Evolutionary conservation across 306 rosid species (phyloP), one percentile per base, ranked within the genome.

Genomic region (Heteromeles arbutifolia): DNA sequence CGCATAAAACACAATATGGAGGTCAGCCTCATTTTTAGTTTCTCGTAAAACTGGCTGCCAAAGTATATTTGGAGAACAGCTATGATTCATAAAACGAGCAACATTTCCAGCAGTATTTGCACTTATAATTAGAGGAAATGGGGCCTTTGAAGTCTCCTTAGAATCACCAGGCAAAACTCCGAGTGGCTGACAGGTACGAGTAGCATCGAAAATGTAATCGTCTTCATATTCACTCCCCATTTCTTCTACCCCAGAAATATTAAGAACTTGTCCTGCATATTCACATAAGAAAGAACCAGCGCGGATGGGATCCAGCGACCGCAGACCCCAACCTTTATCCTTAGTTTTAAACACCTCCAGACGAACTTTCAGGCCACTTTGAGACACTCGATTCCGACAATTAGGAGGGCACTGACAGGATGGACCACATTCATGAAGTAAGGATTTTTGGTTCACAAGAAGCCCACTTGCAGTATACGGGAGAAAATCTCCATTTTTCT

Each of bases 281-380:
- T 93, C 96, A 76, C 98, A 89, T 78, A 93, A 81, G 71, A 86
- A 93, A 39, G 92, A 67, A 65, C 97, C 98, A 4, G 98, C 96
- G 43, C 96, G 96, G 78, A 93, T 91, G 63, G 98, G 86, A 77
- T 93, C 98, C 97, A 92, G 90, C 1, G 97, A 88, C 87, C 98
- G 88, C 62, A 93, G 86, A 72, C 97, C 98, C 98, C 98, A 93
- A 53, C 98, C 98, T 84, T 81, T 86, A 77, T 83, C 81, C 84
- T 85, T 91, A 21, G 93, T 93, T 75, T 75, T 88, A 62, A 87
- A 93, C 69, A 93, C 98, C 84, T 93, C 98, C 82, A 93, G 74
- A 45, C 88, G 98, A 62, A 93, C 3, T 65, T 81, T 91, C 80
- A 91, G 52, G 63, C 93, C 93, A 83, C 84, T 79, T 88, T 91